Conservation (phyloP, 2,329 filamentous ascomycete genomes). For the Ceratocystis albifundus region DNA sequence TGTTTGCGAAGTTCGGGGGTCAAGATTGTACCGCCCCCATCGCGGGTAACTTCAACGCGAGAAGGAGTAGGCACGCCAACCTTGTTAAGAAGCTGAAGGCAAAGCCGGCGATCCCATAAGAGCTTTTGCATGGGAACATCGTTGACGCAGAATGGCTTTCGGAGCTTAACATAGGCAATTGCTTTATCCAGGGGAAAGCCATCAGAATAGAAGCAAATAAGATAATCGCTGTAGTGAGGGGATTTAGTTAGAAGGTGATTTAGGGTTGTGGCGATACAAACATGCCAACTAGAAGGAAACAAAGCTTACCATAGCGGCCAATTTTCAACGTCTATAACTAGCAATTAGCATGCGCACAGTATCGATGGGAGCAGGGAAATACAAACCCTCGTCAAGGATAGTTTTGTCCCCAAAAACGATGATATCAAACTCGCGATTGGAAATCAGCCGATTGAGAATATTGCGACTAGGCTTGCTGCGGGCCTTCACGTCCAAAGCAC, state of each 20-base stretch:
- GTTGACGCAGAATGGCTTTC: constrained; percentile 95
- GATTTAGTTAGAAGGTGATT: background rate
- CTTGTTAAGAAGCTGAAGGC: constrained; percentile 74
- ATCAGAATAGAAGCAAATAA: constrained; percentile 97
- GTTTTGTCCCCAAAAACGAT: constrained; percentile 98
- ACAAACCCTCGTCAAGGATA: constrained; percentile 75
- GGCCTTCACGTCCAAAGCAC: constrained; percentile 88
- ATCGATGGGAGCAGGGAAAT: background rate
- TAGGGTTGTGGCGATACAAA: background rate
- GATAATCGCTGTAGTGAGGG: constrained; percentile 53
- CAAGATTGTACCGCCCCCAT: constrained; percentile 72
- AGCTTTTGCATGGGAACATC: constrained; percentile 96
- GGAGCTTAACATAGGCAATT: constrained; percentile 83
- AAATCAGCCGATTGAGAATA: constrained; percentile 83
- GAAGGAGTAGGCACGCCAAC: constrained; percentile 82
- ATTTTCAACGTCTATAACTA: constrained; percentile 62
- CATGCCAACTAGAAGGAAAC: background rate
- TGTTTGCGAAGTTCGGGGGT: constrained; percentile 70
- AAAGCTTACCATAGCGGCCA: constrained; percentile 70
- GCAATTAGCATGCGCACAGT: background rate
- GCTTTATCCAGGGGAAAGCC: constrained; percentile 95
- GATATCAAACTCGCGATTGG: constrained; percentile 87
- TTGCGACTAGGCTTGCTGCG: constrained; percentile 94
- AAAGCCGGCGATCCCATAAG: constrained; percentile 87
- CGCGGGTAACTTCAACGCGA: constrained; percentile 80